phyloP scores from a whole-genome alignment of 164 flowering plant genomes.

The Chimonanthus salicifolius region DNA sequence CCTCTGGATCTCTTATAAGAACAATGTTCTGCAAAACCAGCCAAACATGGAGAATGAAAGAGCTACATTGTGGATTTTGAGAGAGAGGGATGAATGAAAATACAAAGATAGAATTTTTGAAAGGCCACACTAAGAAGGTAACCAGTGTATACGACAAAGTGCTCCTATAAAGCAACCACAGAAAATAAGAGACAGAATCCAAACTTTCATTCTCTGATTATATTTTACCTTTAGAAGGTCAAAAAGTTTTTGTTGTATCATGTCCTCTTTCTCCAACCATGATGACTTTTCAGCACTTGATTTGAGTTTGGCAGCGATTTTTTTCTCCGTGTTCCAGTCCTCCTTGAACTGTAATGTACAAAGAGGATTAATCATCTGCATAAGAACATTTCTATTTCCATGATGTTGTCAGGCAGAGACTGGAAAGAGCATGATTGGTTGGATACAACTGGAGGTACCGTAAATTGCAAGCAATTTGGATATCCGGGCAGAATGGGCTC shows the following conservation, averaged over 20 bases:
- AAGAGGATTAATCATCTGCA: slow-evolving; percentile 2
- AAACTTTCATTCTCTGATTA: neutral
- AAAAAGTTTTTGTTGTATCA: slow-evolving; percentile 55
- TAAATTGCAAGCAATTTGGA: no score
- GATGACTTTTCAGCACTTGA: slow-evolving; percentile 38
- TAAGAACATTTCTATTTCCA: neutral
- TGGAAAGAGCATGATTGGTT: neutral
- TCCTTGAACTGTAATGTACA: slow-evolving; percentile 63
- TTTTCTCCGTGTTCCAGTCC: slow-evolving; percentile 92
- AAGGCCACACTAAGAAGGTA: no score
- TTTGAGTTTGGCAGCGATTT: slow-evolving; percentile 67
- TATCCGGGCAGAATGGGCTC: neutral
- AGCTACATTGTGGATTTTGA: neutral
- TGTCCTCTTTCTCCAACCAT: slow-evolving; percentile 54
- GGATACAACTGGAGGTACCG: neutral
- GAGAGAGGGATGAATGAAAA: no score
- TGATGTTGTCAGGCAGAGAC: neutral
- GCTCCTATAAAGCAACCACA: neutral
- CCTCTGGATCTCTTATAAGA: slow-evolving; percentile 87
- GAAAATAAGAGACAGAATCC: neutral
- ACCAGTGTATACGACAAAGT: neutral
- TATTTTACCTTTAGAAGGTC: slow-evolving; percentile 65
- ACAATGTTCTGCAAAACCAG: slow-evolving; percentile 71
- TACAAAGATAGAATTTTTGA: no score
- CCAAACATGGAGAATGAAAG: slow-evolving; percentile 4